A percentile compares a stretch with the other conserved stretches of the same genome.
phyloP scores from a whole-genome alignment of 83 land plant genomes.

The Picea abies region DNA sequence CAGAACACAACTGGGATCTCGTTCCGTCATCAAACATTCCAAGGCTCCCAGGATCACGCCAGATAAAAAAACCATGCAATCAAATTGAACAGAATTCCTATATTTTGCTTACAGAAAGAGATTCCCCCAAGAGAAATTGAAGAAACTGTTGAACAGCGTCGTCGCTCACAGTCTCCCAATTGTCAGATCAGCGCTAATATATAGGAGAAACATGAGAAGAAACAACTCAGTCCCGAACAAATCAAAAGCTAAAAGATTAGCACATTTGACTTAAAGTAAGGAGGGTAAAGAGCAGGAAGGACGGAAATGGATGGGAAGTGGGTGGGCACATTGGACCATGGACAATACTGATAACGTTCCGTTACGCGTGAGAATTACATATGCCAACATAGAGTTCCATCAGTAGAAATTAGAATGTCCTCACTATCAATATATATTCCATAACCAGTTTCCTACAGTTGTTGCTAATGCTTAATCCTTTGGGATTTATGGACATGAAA shows the following conservation, averaged over 20 bases:
- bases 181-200: background rate
- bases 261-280: constrained; percentile 1
- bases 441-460: no score
- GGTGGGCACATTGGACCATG: constrained; percentile 8
- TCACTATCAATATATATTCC: background rate
- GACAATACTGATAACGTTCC: background rate
- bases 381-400: background rate
- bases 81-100: background rate
- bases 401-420: background rate
- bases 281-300: constrained; percentile 11
- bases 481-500: background rate
- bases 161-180: background rate
- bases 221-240: background rate
- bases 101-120: constrained; percentile 9
- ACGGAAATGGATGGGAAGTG: constrained; percentile 8
- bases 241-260: constrained; percentile 3
- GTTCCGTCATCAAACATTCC: background rate
- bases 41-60: background rate
- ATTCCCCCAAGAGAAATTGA: background rate
- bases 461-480: background rate
- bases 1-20: background rate
- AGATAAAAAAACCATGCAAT: background rate
- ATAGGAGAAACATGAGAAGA: background rate
- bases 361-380: no score
- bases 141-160: no score